Conservation (phyloP, 1,284 basidiomycete species). For the Rhodotorula mucilaginosa region DNA sequence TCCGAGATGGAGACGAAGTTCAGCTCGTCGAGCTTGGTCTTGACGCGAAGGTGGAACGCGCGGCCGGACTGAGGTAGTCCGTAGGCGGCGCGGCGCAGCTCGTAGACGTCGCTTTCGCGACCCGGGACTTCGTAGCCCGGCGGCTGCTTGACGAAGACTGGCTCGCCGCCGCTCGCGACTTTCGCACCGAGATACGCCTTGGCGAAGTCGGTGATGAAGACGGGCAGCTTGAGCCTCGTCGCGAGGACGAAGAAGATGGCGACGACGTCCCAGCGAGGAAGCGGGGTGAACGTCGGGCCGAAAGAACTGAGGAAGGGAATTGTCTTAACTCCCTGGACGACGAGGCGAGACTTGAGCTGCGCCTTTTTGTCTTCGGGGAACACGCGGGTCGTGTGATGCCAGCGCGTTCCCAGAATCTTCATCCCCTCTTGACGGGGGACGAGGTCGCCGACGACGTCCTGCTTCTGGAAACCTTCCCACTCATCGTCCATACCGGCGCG, state of each 20-base stretch:
- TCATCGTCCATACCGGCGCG: no score
- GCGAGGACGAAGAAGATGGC: conserved; percentile 4
- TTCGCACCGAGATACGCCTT: conserved; percentile 1
- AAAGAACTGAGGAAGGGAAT: conserved; percentile 5
- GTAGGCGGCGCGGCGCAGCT: background rate
- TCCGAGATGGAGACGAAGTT: background rate
- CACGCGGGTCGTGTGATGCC: background rate
- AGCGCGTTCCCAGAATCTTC: background rate
- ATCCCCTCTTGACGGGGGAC: background rate
- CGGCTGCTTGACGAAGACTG: background rate
- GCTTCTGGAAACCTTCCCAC: no score
- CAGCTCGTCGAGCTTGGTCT: background rate
- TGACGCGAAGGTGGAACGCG: background rate
- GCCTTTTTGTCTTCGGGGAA: background rate
- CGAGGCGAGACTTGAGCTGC: conserved; percentile 2
- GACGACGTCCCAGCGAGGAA: background rate
- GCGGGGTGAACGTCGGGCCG: background rate
- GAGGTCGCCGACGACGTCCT: background rate
- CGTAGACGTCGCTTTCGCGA: background rate
- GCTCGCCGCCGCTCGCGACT: background rate
- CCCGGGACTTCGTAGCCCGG: background rate
- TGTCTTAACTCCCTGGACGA: background rate
- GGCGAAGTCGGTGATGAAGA: conserved; percentile 7
- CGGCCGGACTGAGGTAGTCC: conserved; percentile 1
- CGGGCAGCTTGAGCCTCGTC: background rate